Base-by-base conservation (phyloP, 805 yeast species). In the Candida takata region DNA sequence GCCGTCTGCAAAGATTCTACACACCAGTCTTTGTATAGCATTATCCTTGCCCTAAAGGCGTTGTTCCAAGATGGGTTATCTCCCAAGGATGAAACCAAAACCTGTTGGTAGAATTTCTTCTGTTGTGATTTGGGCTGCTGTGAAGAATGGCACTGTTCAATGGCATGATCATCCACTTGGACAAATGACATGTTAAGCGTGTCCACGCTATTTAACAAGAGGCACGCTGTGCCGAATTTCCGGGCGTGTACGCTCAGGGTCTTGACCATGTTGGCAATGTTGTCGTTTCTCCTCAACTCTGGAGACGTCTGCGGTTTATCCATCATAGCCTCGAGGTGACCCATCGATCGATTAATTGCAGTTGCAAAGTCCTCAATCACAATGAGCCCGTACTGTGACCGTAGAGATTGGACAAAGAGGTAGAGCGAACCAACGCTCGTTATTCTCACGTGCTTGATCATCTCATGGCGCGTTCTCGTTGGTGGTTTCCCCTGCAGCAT, bases 321-420 rank as follows among this genome's bases (percentile, higher is more conserved):
- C 14, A 31, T 17, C 26, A 37, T 23, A 2, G 34, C 33, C 1
- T 45, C 48, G 14, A 42, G 14, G 16, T 43, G 45, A 13, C 41
- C 42, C 18, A 40, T 29, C 2, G 38, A 36, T 6, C 45, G 38
- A 27, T 38, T 36, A 4, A 48, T 8, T 4, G 41, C 34, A 5
- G 35, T 16, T 8, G 55, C 46, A 20, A 49, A 33, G 24, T 51
- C 55, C 11, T 52, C 57, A 13, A 52, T 45, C 10, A 52, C 41
- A 0, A 52, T 30, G 4, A 52, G 34, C 2, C 40, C 46, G 32
- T 39, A 46, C 2, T 14, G 19, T 2, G 37, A 19, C n/a, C 36
- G 32, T 3, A 36, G 20, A 11, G 34, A 34, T 29, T 40, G 45
- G 14, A 48, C 17, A 14, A 42, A 48, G 3, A 48, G 15, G 26